Percentiles rank a stretch among this genome's conserved stretches.
phyloP scores from a whole-genome alignment of 2,329 filamentous ascomycete genomes.

The Penicillium sp. region DNA sequence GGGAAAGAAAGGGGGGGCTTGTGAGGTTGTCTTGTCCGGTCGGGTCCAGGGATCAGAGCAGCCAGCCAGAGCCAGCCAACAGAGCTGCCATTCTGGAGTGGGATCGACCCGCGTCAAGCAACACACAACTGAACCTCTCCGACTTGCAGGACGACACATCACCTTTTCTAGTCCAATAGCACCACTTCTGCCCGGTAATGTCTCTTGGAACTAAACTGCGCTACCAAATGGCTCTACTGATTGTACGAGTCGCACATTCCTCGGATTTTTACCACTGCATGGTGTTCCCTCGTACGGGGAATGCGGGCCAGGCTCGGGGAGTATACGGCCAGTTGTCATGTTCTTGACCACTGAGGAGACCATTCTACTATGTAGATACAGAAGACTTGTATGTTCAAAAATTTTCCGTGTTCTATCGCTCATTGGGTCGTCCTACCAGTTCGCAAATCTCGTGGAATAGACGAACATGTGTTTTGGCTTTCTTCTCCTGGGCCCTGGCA shows the following conservation, averaged over 20 bases:
- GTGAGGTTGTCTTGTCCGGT: conserved; percentile 15
- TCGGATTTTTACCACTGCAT: conserved; percentile 5
- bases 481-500: neutral
- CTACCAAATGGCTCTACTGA: too few relatives aligned
- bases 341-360: neutral
- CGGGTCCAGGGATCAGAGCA: conserved; percentile 23
- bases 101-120: conserved; percentile 3
- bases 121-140: neutral
- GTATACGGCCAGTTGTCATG: conserved; percentile 11
- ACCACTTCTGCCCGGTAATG: neutral
- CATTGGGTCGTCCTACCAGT: neutral
- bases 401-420: too few relatives aligned
- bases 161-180: neutral
- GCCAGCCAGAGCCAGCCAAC: neutral
- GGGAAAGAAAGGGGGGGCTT: conserved; percentile 36
- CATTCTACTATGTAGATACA: neutral
- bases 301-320: neutral
- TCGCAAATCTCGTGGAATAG: neutral
- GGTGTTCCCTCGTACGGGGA: neutral
- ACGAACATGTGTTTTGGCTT: neutral
- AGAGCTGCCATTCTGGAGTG: neutral
- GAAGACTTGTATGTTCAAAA: neutral
- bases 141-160: conserved; percentile 5
- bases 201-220: neutral
- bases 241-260: conserved; percentile 4